A percentile compares a stretch with the other conserved stretches of the same genome.
Conservation (phyloP, 768 basidiomycete genomes). For the Hypholoma sublateritium region DNA sequence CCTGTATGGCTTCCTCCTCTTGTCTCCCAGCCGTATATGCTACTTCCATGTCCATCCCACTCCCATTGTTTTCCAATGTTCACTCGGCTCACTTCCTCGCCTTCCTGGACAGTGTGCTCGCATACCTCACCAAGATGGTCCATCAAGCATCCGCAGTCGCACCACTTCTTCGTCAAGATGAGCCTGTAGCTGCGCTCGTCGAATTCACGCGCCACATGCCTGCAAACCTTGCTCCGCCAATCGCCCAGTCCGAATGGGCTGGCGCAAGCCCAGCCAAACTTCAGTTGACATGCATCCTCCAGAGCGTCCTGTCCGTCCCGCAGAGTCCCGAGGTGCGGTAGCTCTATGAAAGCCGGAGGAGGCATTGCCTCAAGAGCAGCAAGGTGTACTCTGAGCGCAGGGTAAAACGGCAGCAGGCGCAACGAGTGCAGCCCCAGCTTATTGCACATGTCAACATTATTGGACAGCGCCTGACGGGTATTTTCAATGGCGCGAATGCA, state of each 20-base stretch:
- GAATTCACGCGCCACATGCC: slow-evolving; percentile 73
- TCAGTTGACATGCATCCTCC: slow-evolving; percentile 64
- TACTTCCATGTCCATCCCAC: slow-evolving; percentile 77
- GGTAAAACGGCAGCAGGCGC: slow-evolving; percentile 60
- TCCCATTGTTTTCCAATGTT: slow-evolving; percentile 68
- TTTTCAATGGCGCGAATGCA: slow-evolving; percentile 12
- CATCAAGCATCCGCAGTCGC: slow-evolving; percentile 79
- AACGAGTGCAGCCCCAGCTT: slow-evolving; percentile 68
- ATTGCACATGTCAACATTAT: slow-evolving; percentile 64
- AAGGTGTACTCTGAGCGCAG: slow-evolving; percentile 60
- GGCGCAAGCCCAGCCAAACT: slow-evolving; percentile 39
- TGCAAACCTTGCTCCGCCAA: slow-evolving; percentile 58
- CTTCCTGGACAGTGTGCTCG: slow-evolving; percentile 68
- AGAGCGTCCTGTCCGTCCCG: slow-evolving; percentile 59
- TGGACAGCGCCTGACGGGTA: slow-evolving; percentile 60
- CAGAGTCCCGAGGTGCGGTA: slow-evolving; percentile 61
- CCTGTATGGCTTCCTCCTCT: slow-evolving; percentile 79
- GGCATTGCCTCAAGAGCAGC: slow-evolving; percentile 60
- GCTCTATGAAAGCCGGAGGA: slow-evolving; percentile 58
- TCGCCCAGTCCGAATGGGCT: slow-evolving; percentile 47
- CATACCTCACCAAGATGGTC: slow-evolving; percentile 79
- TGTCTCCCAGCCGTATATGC: slow-evolving; percentile 75
- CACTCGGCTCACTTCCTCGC: slow-evolving; percentile 59
- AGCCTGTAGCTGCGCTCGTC: slow-evolving; percentile 71
- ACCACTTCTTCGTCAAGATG: slow-evolving; percentile 73